Conservation (phyloP, 257 asterid genomes). For the Mentha longifolia region DNA sequence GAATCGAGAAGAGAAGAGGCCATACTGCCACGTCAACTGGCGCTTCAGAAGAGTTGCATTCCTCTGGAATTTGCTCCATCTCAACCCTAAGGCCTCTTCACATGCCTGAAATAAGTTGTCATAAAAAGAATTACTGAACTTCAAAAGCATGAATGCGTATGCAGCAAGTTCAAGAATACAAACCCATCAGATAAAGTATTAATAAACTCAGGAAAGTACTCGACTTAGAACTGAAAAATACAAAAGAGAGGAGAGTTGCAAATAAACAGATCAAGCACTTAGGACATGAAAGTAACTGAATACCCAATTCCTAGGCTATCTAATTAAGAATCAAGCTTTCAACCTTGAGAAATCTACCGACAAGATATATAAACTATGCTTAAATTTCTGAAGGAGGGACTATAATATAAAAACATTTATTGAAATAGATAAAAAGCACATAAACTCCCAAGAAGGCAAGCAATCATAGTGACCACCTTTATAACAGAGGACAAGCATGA, state of each 20-base stretch:
- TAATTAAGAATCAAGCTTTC: neutral
- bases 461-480: constrained; percentile 25
- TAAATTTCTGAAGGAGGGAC: constrained; percentile 13
- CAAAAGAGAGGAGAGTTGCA: neutral
- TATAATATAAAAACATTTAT: constrained; percentile 13
- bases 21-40: constrained; percentile 92
- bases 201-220: neutral
- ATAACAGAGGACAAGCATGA: constrained; percentile 27
- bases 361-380: constrained; percentile 21
- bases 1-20: constrained; percentile 33
- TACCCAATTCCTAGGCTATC: neutral
- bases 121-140: constrained; percentile 10
- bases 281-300: neutral
- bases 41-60: constrained; percentile 73
- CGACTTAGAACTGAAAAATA: neutral
- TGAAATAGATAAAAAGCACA: constrained; percentile 21
- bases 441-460: constrained; percentile 5
- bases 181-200: neutral
- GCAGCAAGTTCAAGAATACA: neutral
- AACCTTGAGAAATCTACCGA: constrained; percentile 12
- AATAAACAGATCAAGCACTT: neutral
- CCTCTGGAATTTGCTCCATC: constrained; percentile 70
- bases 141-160: constrained; percentile 11
- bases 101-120: constrained; percentile 59
- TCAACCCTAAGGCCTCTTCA: constrained; percentile 57